Conservation (phyloP, 257 asterid genomes). For the Solanum clarkiae region DNA sequence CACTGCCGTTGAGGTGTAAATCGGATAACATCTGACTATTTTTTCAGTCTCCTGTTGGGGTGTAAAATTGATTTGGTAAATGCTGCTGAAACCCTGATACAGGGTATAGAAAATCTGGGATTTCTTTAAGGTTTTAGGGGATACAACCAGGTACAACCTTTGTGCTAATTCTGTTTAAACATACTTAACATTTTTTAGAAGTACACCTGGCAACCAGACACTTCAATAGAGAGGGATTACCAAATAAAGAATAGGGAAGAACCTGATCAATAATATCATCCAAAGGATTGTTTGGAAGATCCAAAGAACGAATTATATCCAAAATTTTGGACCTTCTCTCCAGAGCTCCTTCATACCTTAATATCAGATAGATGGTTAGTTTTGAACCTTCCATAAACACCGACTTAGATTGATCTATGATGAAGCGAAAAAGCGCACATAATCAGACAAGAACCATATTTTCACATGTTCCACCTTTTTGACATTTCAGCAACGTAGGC, state of each 20-base stretch:
- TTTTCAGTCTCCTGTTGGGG: background rate
- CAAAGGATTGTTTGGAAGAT: conserved; percentile 97
- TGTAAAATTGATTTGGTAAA: background rate
- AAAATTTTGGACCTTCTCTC: conserved; percentile 60
- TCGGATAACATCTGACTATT: background rate
- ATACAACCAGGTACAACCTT: background rate
- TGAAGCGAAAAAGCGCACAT: background rate
- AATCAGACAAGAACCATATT: background rate
- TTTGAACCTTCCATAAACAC: background rate
- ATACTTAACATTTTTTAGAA: background rate
- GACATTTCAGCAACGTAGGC: conserved; percentile 58
- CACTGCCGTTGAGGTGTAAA: background rate
- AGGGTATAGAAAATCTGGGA: background rate
- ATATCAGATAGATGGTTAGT: conserved; percentile 1
- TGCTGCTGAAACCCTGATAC: background rate
- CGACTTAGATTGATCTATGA: background rate
- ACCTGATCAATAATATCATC: conserved; percentile 99
- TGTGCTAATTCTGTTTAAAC: background rate
- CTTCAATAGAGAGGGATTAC: background rate
- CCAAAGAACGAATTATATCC: conserved; percentile 73
- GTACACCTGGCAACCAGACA: background rate
- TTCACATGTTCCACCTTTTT: conserved; percentile 38
- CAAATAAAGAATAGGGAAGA: background rate
- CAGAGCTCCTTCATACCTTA: conserved; percentile 77
- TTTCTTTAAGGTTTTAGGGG: background rate